Evolutionary conservation across 768 basidiomycete genomes (phyloP).

Genomic region (Mycena chlorophos): DNA sequence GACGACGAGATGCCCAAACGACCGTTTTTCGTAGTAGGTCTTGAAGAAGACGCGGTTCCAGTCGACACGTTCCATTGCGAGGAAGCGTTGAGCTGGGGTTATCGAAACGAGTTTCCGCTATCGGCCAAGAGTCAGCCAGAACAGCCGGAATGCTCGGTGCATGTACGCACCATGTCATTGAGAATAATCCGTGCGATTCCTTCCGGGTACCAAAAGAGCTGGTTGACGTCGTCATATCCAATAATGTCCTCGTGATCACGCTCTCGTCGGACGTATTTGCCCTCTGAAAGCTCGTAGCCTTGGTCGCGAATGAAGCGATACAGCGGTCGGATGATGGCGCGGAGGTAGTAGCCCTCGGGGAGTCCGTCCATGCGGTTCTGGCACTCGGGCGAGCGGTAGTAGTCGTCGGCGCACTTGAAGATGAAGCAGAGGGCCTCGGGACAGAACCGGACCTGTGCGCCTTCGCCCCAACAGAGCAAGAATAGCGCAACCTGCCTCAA

Average conservation of each 20-base stretch:
- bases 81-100: slow-evolving; percentile 88
- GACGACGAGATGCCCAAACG: slow-evolving; percentile 94
- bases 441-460: slow-evolving; percentile 93
- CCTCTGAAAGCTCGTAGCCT: slow-evolving; percentile 96
- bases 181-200: slow-evolving; percentile 92
- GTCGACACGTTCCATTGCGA: slow-evolving; percentile 95
- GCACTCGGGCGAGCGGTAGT: slow-evolving; percentile 98
- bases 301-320: slow-evolving; percentile 98
- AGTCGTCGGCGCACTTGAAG: slow-evolving; percentile 99
- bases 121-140: neutral
- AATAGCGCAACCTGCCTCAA: slow-evolving; percentile 95
- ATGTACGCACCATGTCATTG: slow-evolving; percentile 71
- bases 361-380: slow-evolving; percentile 90
- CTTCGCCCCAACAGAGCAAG: slow-evolving; percentile 97
- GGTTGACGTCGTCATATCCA: slow-evolving; percentile 98
- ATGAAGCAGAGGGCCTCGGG: slow-evolving; percentile 99
- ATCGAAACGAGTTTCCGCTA: slow-evolving; percentile 93
- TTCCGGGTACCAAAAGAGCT: slow-evolving; percentile 99
- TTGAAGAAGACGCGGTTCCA: slow-evolving; percentile 99
- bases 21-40: slow-evolving; percentile 97
- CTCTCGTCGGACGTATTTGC: slow-evolving; percentile 92
- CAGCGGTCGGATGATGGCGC: slow-evolving; percentile 86
- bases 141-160: neutral
- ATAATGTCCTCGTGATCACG: slow-evolving; percentile 92
- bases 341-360: slow-evolving; percentile 92